phyloP scores from a whole-genome alignment of 139 green algal species.

The Micromonas commoda region DNA sequence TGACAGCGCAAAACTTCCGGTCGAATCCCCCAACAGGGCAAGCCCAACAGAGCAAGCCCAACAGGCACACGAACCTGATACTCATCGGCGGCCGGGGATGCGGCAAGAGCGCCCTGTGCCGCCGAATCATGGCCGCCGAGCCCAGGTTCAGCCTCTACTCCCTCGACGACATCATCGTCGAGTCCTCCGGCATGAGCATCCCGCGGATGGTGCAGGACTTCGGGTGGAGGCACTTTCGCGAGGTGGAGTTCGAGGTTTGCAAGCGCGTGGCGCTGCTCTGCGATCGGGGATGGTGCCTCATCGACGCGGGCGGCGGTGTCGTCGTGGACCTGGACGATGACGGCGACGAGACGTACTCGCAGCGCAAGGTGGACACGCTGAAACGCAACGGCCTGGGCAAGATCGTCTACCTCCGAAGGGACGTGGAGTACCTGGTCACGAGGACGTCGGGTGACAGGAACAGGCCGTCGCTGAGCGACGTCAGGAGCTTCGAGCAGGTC shows the following conservation, averaged over 20 bases:
- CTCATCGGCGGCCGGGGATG: constrained; percentile 26
- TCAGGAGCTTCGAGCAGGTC: constrained; percentile 4
- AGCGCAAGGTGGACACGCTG: constrained; percentile 22
- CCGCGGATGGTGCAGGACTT: neutral
- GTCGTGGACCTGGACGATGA: constrained; percentile 23
- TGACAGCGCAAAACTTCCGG: too few relatives aligned
- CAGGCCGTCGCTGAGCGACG: constrained; percentile 2
- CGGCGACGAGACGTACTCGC: constrained; percentile 10
- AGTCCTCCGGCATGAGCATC: constrained; percentile 1
- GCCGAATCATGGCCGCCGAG: constrained; percentile 1
- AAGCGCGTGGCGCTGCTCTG: neutral
- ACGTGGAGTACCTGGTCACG: constrained; percentile 1
- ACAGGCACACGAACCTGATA: too few relatives aligned
- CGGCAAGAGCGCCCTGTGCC: constrained; percentile 15
- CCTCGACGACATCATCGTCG: constrained; percentile 22
- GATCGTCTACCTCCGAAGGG: constrained; percentile 15
- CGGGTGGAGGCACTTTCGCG: constrained; percentile 12
- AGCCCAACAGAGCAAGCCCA: too few relatives aligned
- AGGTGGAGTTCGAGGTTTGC: constrained; percentile 17
- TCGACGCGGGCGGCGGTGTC: constrained; percentile 21
- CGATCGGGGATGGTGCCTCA: neutral
- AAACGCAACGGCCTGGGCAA: constrained; percentile 6
- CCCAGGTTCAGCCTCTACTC: neutral
- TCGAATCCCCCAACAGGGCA: too few relatives aligned
- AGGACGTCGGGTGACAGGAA: constrained; percentile 15